phyloP scores from a whole-genome alignment of 345 rosid species.

The Passiflora organensis region DNA sequence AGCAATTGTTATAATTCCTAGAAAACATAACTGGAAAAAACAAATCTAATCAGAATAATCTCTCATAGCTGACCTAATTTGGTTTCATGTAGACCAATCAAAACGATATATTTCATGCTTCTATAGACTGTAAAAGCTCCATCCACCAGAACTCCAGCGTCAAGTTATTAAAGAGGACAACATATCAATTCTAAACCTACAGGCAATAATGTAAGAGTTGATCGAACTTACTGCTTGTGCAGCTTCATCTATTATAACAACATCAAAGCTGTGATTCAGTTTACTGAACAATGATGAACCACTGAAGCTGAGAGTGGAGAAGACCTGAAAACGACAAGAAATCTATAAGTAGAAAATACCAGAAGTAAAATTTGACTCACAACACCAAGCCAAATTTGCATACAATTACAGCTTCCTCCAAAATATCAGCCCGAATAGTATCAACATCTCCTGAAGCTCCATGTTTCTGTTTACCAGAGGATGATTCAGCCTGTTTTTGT shows the following conservation, averaged over 20 bases:
- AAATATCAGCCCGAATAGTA: slow-evolving; percentile 63
- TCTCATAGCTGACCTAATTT: too few relatives aligned
- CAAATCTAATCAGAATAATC: not conserved
- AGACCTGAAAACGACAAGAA: slow-evolving; percentile 55
- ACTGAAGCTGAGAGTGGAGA: slow-evolving; percentile 92
- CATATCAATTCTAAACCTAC: not conserved
- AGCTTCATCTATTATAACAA: slow-evolving; percentile 96
- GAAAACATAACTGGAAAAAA: too few relatives aligned
- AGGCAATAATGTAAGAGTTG: not conserved
- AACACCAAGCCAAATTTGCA: slow-evolving; percentile 21
- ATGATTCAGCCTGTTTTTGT: slow-evolving; percentile 53
- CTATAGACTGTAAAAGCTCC: not conserved
- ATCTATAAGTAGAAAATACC: slow-evolving; percentile 9
- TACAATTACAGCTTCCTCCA: slow-evolving; percentile 90
- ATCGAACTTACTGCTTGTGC: slow-evolving; percentile 88
- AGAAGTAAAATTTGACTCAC: slow-evolving; percentile 9
- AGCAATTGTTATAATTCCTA: too few relatives aligned
- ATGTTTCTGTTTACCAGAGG: slow-evolving; percentile 65
- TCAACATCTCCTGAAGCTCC: slow-evolving; percentile 69
- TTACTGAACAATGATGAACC: slow-evolving; percentile 72
- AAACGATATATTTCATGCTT: not conserved
- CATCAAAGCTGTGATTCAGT: slow-evolving; percentile 71
- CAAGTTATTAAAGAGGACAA: not conserved
- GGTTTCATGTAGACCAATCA: too few relatives aligned
- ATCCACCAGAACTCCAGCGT: not conserved